Percentiles rank a stretch among this genome's conserved stretches.
These are phyloP conservation scores for Atkinsonella texensis DNA, from an alignment of 2,329 filamentous ascomycete species.

Conservation along the genomic window DNA sequence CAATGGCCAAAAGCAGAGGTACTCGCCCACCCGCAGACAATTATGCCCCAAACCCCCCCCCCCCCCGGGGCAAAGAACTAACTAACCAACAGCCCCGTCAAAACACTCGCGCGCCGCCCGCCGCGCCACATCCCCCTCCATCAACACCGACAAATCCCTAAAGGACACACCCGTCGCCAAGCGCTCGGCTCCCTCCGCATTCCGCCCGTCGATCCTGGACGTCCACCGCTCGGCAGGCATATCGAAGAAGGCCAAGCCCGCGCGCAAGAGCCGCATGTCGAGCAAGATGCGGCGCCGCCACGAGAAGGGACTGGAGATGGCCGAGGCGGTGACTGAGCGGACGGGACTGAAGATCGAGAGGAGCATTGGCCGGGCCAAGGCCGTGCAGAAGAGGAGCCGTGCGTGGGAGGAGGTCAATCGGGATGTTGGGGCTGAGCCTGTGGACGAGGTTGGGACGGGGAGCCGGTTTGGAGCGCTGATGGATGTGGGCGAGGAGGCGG, in stretches of 20 bases:
- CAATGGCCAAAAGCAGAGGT: constrained; percentile 11
- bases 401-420: constrained; percentile 49
- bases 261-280: constrained; percentile 42
- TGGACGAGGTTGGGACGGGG: constrained; percentile 10
- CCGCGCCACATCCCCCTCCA: constrained; percentile 57
- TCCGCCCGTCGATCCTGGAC: constrained; percentile 55
- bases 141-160: constrained; percentile 60
- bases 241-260: constrained; percentile 50
- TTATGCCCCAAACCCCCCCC: background rate
- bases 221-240: constrained; percentile 57
- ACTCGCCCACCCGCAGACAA: background rate
- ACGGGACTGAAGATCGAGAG: constrained; percentile 43
- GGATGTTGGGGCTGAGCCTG: constrained; percentile 13
- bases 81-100: constrained; percentile 38
- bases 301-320: constrained; percentile 46
- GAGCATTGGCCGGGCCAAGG: constrained; percentile 37
- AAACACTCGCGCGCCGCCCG: constrained; percentile 64
- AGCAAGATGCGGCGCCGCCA: constrained; percentile 42
- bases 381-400: constrained; percentile 37
- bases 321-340: constrained; percentile 47
- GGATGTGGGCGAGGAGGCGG: constrained; percentile 14
- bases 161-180: constrained; percentile 38
- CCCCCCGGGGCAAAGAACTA: background rate
- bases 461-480: constrained; percentile 9
- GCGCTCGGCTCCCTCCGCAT: constrained; percentile 9